Evolutionary conservation across 495 filamentous ascomycete species (phyloP).

Genomic region (Penicillium silybi): DNA sequence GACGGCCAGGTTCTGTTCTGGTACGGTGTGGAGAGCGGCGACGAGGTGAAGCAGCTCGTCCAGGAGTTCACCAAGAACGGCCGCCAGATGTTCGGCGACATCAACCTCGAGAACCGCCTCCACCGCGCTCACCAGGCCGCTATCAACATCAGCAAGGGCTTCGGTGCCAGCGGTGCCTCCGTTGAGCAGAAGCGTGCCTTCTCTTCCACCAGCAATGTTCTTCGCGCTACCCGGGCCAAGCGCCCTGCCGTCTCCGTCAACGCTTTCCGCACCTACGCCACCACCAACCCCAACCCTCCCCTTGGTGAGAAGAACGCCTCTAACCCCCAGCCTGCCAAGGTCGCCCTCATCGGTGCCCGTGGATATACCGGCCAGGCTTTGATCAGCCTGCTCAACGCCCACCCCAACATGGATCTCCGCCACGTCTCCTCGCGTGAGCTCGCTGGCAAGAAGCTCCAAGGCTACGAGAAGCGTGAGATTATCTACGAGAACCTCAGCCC

Average conservation of each 20-base stretch:
- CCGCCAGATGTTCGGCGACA: slow-evolving; percentile 82
- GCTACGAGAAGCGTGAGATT: slow-evolving; percentile 89
- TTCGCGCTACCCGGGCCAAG: slow-evolving; percentile 31
- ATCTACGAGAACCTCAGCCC: slow-evolving; percentile 87
- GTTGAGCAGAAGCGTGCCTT: slow-evolving; percentile 62
- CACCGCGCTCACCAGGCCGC: slow-evolving; percentile 70
- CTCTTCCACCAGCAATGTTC: slow-evolving; percentile 52
- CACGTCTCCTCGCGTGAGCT: slow-evolving; percentile 96
- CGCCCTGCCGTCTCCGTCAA: slow-evolving; percentile 29
- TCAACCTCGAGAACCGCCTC: slow-evolving; percentile 82
- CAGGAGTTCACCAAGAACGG: slow-evolving; percentile 82
- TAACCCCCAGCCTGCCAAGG: slow-evolving; percentile 72
- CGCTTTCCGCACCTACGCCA: slow-evolving; percentile 49
- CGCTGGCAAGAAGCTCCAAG: slow-evolving; percentile 82
- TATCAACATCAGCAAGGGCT: slow-evolving; percentile 50
- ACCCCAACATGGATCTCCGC: slow-evolving; percentile 90
- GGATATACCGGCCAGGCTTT: slow-evolving; percentile 92
- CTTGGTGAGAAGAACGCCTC: slow-evolving; percentile 88
- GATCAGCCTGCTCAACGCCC: slow-evolving; percentile 81
- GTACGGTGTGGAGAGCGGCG: slow-evolving; percentile 84
- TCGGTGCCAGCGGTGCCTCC: slow-evolving; percentile 40
- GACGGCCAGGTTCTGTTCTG: slow-evolving; percentile 93
- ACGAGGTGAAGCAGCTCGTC: slow-evolving; percentile 83
- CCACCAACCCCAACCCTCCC: slow-evolving; percentile 96
- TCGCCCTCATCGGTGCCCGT: slow-evolving; percentile 91